phyloP scores from a whole-genome alignment of 345 rosid genomes.

The Geranium rotundifolium region DNA sequence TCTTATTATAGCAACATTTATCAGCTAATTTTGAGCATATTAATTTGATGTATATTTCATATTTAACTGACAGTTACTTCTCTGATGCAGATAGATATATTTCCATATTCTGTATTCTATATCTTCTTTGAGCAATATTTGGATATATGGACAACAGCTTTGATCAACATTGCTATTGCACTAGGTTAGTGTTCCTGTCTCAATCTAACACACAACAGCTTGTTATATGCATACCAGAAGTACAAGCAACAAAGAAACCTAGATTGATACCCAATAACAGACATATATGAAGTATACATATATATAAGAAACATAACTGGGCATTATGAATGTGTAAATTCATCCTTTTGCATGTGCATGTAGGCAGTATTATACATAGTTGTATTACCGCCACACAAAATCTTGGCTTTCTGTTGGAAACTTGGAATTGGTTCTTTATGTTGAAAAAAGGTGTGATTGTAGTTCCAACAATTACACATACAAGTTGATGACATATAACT shows the following conservation, averaged over 20 bases:
- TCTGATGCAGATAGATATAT: slow-evolving; percentile 65
- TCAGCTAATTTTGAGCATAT: slow-evolving; percentile 1
- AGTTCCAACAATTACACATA: too few relatives aligned
- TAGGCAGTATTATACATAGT: too few relatives aligned
- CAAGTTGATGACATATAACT: neutral
- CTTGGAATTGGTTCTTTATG: too few relatives aligned
- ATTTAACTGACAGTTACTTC: neutral
- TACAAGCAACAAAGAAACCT: neutral
- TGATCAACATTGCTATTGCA: slow-evolving; percentile 70
- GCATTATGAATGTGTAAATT: too few relatives aligned
- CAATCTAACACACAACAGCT: neutral
- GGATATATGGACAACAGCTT: slow-evolving; percentile 81
- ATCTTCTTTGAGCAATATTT: slow-evolving; percentile 96
- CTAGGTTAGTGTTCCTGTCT: slow-evolving; percentile 40
- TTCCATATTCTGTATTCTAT: slow-evolving; percentile 89
- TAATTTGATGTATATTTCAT: neutral
- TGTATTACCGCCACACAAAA: too few relatives aligned
- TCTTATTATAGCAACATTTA: neutral
- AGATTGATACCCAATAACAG: neutral
- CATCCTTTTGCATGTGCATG: too few relatives aligned
- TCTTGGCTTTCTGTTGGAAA: too few relatives aligned
- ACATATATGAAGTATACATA: too few relatives aligned
- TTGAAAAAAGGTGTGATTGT: too few relatives aligned
- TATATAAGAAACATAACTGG: too few relatives aligned
- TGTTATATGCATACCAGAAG: too few relatives aligned